Evolutionary conservation across 139 green algal species (phyloP).

Genomic region (Zygnema cylindricum): DNA sequence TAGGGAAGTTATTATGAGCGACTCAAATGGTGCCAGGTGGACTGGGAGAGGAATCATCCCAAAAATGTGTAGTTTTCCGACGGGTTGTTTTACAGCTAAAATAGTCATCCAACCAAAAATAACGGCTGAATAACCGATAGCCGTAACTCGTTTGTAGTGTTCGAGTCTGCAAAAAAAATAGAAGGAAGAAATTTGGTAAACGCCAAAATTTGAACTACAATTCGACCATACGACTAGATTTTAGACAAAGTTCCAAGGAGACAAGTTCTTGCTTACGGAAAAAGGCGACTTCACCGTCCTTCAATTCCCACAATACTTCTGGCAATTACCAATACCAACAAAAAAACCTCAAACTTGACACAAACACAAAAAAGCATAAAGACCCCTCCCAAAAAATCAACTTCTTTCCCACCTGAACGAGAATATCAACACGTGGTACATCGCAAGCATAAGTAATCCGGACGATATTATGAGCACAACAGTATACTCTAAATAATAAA

Average conservation of each 20-base stretch:
- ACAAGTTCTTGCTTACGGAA: too few relatives aligned
- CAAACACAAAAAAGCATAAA: too few relatives aligned
- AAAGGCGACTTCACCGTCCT: too few relatives aligned
- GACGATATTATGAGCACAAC: conserved; percentile 68
- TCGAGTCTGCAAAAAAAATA: conserved; percentile 47
- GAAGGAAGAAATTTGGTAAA: too few relatives aligned
- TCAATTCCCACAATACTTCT: too few relatives aligned
- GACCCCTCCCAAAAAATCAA: too few relatives aligned
- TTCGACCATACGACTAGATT: too few relatives aligned
- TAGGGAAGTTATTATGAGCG: conserved; percentile 73
- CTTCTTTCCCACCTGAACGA: conserved; percentile 37
- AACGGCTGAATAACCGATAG: conserved; percentile 77
- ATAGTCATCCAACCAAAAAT: conserved; percentile 79
- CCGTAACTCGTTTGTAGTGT: conserved; percentile 54
- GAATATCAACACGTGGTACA: conserved; percentile 67
- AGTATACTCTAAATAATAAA: conserved; percentile 67
- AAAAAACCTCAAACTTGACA: too few relatives aligned
- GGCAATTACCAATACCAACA: too few relatives aligned
- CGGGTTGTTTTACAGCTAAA: conserved; percentile 55
- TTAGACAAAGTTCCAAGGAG: too few relatives aligned
- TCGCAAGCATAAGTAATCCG: conserved; percentile 58
- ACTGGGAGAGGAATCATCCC: conserved; percentile 65
- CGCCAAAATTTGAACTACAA: too few relatives aligned
- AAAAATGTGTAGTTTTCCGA: conserved; percentile 65
- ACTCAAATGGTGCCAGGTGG: conserved; percentile 69